These are phyloP conservation scores for Synchytrium microbalum DNA, from an alignment of 371 early-diverging fungal genomes.

Conservation along the genomic window DNA sequence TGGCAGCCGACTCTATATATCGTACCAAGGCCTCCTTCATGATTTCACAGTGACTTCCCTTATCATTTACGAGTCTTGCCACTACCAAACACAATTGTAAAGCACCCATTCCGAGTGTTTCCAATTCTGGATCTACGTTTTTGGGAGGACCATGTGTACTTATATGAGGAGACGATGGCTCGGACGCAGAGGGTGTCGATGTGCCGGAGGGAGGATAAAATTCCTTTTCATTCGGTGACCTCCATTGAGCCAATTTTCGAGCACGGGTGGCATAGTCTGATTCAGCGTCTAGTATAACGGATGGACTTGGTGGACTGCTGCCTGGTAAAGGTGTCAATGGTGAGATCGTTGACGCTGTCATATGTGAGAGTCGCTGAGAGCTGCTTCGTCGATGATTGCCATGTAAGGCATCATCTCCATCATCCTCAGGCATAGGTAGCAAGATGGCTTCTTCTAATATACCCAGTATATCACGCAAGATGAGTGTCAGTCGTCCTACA, in stretches of 20 bases:
- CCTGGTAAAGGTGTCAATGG: not conserved
- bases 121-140: not conserved
- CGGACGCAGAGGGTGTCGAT: not conserved
- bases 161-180: not conserved
- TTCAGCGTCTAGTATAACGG: not conserved
- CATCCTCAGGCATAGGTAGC: constrained; percentile 1
- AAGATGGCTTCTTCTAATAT: constrained; percentile 5
- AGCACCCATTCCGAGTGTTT: not conserved
- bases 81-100: not conserved
- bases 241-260: not conserved
- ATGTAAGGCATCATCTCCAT: not conserved
- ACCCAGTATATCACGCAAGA: not conserved
- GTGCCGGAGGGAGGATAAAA: not conserved
- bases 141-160: not conserved
- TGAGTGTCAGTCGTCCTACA: not conserved
- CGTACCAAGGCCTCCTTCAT: not conserved
- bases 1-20: not conserved
- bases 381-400: not conserved
- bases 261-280: not conserved
- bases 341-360: not conserved
- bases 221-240: not conserved
- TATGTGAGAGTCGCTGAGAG: not conserved
- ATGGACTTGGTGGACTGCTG: too few relatives aligned
- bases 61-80: not conserved
- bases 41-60: not conserved